Percentiles rank a stretch among this genome's conserved stretches.
phyloP scores from a whole-genome alignment of 768 basidiomycete species.

The Russula olivacea region DNA sequence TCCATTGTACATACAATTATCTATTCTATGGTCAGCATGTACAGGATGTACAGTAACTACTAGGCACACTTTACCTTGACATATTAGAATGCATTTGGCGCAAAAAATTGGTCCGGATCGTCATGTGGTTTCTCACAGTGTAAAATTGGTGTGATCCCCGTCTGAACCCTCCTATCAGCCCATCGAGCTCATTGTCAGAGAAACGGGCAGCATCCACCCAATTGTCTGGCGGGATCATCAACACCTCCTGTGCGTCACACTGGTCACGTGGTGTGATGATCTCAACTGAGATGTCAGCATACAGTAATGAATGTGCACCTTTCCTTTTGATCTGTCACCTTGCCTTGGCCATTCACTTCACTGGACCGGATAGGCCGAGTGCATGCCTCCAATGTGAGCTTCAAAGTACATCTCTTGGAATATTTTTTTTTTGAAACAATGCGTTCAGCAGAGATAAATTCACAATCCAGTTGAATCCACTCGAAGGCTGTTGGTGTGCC shows the following conservation, averaged over 20 bases:
- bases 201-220: no score
- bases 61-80: slow-evolving; percentile 3
- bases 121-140: neutral
- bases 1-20: neutral
- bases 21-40: slow-evolving; percentile 19
- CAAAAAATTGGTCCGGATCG: neutral
- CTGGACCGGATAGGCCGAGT: neutral
- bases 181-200: neutral
- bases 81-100: neutral
- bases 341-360: neutral
- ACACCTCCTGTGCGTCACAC: no score
- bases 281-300: neutral
- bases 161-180: neutral
- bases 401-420: neutral
- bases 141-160: neutral
- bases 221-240: no score
- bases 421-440: neutral
- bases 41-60: neutral
- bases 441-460: slow-evolving; percentile 74
- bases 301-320: no score
- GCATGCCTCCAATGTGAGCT: slow-evolving; percentile 26
- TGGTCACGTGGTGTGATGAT: neutral
- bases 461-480: slow-evolving; percentile 83
- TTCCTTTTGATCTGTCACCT: slow-evolving; percentile 13
- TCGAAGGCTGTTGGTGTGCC: slow-evolving; percentile 86